Evolutionary conservation across 2,329 filamentous ascomycete species (phyloP).

Genomic region (Xylariaceae sp.): DNA sequence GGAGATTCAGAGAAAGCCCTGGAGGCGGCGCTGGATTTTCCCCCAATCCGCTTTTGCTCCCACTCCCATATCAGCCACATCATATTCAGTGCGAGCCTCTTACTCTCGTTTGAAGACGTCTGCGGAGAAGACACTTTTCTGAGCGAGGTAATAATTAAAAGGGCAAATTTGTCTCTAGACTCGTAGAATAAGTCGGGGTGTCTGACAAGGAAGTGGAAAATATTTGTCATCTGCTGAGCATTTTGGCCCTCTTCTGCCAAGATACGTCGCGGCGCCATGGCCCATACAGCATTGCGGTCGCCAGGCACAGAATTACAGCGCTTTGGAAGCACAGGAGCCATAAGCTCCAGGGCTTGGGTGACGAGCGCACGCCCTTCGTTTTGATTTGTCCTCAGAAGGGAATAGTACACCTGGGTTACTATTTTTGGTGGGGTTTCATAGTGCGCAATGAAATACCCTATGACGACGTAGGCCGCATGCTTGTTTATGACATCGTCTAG

Average conservation of each 20-base stretch:
- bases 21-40: slow-evolving; percentile 41
- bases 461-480: slow-evolving; percentile 93
- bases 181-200: slow-evolving; percentile 95
- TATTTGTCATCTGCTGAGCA: slow-evolving; percentile 90
- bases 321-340: slow-evolving; percentile 90
- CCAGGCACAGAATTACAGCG: slow-evolving; percentile 64
- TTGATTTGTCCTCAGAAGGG: slow-evolving; percentile 85
- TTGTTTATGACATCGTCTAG: slow-evolving; percentile 99
- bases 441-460: slow-evolving; percentile 94
- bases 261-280: slow-evolving; percentile 83
- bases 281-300: slow-evolving; percentile 80
- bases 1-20: slow-evolving; percentile 63
- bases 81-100: slow-evolving; percentile 84
- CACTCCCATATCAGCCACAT: slow-evolving; percentile 89
- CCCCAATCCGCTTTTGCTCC: slow-evolving; percentile 78
- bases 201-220: slow-evolving; percentile 92
- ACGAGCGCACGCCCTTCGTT: slow-evolving; percentile 90
- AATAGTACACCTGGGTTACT: slow-evolving; percentile 89
- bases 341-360: slow-evolving; percentile 87
- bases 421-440: slow-evolving; percentile 98
- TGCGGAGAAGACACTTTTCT: slow-evolving; percentile 81
- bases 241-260: slow-evolving; percentile 93
- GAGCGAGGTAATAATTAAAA: slow-evolving; percentile 82
- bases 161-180: slow-evolving; percentile 83
- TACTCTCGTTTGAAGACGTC: slow-evolving; percentile 83